phyloP scores from a whole-genome alignment of 2,329 filamentous ascomycete genomes.

The Fragosphaeria purpurea region DNA sequence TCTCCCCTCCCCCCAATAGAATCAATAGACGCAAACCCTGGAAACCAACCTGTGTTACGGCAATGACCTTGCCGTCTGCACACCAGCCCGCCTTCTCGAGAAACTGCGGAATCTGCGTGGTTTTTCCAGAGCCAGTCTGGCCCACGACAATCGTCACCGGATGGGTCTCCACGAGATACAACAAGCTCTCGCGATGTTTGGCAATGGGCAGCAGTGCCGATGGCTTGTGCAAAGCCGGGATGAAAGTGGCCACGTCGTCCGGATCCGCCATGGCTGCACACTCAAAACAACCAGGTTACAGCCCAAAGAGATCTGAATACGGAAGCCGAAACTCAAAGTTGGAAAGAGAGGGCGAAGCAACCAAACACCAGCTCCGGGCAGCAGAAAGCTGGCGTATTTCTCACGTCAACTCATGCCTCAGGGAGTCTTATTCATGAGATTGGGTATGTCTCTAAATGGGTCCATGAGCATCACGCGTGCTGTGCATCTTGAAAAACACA shows the following conservation, averaged over 20 bases:
- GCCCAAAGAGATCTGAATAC: too few species aligned
- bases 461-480: too few species aligned
- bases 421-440: too few species aligned
- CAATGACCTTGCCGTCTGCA: slow-evolving; percentile 69
- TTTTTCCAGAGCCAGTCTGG: slow-evolving; percentile 91
- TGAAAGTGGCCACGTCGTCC: slow-evolving; percentile 49
- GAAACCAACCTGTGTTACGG: slow-evolving; percentile 59
- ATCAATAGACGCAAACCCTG: not conserved
- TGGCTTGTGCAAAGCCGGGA: slow-evolving; percentile 80
- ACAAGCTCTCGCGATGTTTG: slow-evolving; percentile 64
- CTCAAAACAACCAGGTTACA: too few species aligned
- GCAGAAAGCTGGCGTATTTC: too few species aligned
- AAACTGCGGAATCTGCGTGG: slow-evolving; percentile 90
- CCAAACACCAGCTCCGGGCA: too few species aligned
- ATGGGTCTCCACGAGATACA: slow-evolving; percentile 78
- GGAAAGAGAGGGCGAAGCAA: too few species aligned
- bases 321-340: too few species aligned
- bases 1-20: too few species aligned
- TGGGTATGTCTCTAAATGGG: too few species aligned
- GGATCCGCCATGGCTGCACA: slow-evolving; percentile 41
- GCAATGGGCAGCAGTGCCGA: slow-evolving; percentile 76
- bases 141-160: slow-evolving; percentile 84
- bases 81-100: slow-evolving; percentile 86
- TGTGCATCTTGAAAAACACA: too few species aligned
- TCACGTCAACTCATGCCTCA: too few species aligned